Conservation (phyloP, 108 stramenopile species). For the Fragilaria radians region DNA sequence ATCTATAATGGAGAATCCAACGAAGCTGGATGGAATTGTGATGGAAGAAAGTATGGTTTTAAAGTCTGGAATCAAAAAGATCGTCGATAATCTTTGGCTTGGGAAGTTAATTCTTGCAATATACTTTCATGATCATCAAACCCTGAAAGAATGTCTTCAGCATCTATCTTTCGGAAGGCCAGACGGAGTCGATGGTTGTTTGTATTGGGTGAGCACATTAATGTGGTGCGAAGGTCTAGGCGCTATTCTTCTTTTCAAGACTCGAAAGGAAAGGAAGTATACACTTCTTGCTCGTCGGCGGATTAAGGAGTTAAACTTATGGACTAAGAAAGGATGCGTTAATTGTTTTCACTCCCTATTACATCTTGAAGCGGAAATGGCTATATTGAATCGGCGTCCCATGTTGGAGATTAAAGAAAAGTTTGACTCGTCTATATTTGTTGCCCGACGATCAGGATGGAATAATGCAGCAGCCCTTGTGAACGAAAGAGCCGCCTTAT, state of each 20-base stretch:
- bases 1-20: conserved; percentile 8
- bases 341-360: not conserved
- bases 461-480: conserved; percentile 21
- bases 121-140: conserved; percentile 16
- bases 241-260: not conserved
- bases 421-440: conserved; percentile 22
- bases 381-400: not conserved
- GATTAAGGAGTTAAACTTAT: not conserved
- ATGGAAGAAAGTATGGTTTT: not conserved
- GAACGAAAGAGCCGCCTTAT: conserved; percentile 26
- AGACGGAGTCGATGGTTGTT: not conserved
- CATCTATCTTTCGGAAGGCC: conserved; percentile 2
- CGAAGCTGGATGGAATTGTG: conserved; percentile 9
- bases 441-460: conserved; percentile 20
- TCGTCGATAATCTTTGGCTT: conserved; percentile 12
- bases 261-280: not conserved
- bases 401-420: conserved; percentile 6
- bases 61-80: not conserved
- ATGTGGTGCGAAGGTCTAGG: not conserved
- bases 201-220: not conserved
- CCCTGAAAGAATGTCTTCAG: conserved; percentile 10
- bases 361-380: not conserved
- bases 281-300: not conserved
- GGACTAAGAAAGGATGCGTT: not conserved
- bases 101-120: conserved; percentile 17